These are phyloP conservation scores for Hymenoscyphus repandus DNA, from an alignment of 2,329 filamentous ascomycete species.

Conservation along the genomic window DNA sequence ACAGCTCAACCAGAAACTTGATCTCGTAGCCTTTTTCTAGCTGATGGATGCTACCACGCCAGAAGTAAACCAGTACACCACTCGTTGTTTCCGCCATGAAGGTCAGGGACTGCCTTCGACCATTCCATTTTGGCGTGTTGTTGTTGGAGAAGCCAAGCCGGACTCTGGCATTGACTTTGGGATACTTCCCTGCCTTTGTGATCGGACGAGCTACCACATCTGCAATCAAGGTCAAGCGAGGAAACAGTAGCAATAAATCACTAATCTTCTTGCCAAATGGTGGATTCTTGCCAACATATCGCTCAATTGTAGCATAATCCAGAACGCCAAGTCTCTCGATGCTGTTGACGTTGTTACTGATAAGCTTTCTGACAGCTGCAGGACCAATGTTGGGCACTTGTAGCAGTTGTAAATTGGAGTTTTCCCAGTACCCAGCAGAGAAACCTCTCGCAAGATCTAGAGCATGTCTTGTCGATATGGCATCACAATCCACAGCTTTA, in stretches of 20 bases:
- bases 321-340: conserved; percentile 64
- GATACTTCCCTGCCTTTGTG: conserved; percentile 36
- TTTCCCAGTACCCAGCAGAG: conserved; percentile 69
- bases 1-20: conserved; percentile 52
- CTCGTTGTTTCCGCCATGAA: conserved; percentile 68
- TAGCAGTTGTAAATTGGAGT: conserved; percentile 71
- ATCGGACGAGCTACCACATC: conserved; percentile 29
- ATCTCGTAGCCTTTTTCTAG: conserved; percentile 55
- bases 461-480: conserved; percentile 59
- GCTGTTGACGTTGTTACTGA: conserved; percentile 62
- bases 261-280: conserved; percentile 73
- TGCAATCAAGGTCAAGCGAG: conserved; percentile 43
- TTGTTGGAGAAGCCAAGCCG: conserved; percentile 69
- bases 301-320: conserved; percentile 70
- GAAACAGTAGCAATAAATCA: conserved; percentile 63
- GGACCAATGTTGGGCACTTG: conserved; percentile 77
- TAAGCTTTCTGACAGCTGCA: conserved; percentile 69
- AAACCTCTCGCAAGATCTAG: conserved; percentile 76
- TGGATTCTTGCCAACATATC: conserved; percentile 70
- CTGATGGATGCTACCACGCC: conserved; percentile 56
- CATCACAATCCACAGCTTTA: conserved; percentile 54
- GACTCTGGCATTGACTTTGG: conserved; percentile 57
- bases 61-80: conserved; percentile 66
- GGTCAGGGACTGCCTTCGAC: conserved; percentile 62
- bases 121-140: conserved; percentile 56